Base-by-base conservation (phyloP, 2,329 filamentous ascomycete species). In the Xylariaceae sp. region DNA sequence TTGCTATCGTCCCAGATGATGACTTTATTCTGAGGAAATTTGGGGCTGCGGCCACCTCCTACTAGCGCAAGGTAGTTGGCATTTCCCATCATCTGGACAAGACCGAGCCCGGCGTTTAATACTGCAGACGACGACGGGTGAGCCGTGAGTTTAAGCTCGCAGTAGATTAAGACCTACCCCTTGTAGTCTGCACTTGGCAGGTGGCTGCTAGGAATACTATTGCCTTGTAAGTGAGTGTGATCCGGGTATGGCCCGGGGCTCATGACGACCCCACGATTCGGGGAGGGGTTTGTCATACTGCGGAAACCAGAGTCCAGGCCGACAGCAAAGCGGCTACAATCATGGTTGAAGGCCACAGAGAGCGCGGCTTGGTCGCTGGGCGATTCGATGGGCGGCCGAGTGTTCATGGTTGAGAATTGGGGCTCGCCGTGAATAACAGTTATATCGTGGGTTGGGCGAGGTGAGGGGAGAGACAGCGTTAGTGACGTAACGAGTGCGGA, bases 1-100 rank as follows among this genome's bases (percentile, higher is more conserved):
- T 85, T 85, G 44, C 78, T 73, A 54, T 94, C 88, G 61, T 98
- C 89, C 89, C 89, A 97, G 53, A 97, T 85, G 49, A 94, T 81
- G 34, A 89, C 86, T 71, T 94, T 94, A 64, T 89, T 94, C 58
- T 84, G 83, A 11, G 88, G 81, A 54, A 88, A 92, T 56, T 90
- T 90, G 37, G 89, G 88, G 43, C 81, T 79, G 53, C 77, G 84
- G 34, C 92, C 88, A 51, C 90, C 90, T 48, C 89, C 89, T 39
- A 96, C 88, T 8, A 97, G 74, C 18, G 87, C 90, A 24, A 96
- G 72, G 60, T 89, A 94, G 65, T 90, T 89, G 37, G 86, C 81
- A 51, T 81, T 84, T 31, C 85, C 85, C 60, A 95, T 81, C 85
- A 95, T 92, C 61, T 88, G 83, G 17, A 83, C 85, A 28, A 87